Conservation (phyloP, 192 early-diverging fungal genomes). For the Coemansia sp. region DNA sequence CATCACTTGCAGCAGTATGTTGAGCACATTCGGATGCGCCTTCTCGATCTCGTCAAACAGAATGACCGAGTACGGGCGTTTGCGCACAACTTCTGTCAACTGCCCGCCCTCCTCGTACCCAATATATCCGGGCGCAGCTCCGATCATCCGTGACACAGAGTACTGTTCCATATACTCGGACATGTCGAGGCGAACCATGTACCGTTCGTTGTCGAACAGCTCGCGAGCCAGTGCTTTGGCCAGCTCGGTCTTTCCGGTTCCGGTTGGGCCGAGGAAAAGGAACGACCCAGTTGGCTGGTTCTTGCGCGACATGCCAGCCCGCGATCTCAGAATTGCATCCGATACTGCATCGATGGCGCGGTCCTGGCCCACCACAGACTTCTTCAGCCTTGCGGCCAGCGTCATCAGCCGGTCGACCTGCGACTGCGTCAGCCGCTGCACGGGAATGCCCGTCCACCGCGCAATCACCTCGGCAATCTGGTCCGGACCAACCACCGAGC, state of each 20-base stretch:
- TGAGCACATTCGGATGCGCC: slow-evolving; percentile 82
- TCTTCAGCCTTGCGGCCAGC: slow-evolving; percentile 72
- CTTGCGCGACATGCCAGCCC: slow-evolving; percentile 82
- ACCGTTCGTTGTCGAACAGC: slow-evolving; percentile 96
- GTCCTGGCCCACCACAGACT: slow-evolving; percentile 91
- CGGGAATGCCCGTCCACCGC: slow-evolving; percentile 96
- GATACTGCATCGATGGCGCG: slow-evolving; percentile 88
- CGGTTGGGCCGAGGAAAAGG: slow-evolving; percentile 95
- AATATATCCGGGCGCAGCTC: slow-evolving; percentile 94
- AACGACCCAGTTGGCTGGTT: slow-evolving; percentile 88
- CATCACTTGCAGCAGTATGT: slow-evolving; percentile 78
- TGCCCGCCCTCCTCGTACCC: slow-evolving; percentile 97
- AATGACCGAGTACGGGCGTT: slow-evolving; percentile 89
- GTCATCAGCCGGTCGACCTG: slow-evolving; percentile 83
- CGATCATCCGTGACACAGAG: slow-evolving; percentile 87
- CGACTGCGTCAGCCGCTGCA: slow-evolving; percentile 79
- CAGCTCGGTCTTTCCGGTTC: slow-evolving; percentile 91
- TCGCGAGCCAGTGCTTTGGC: slow-evolving; percentile 78
- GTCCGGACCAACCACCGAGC: slow-evolving; percentile 85
- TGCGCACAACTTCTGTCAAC: slow-evolving; percentile 89
- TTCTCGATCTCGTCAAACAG: slow-evolving; percentile 99
- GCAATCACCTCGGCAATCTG: slow-evolving; percentile 93
- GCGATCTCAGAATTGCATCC: slow-evolving; percentile 84
- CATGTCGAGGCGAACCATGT: slow-evolving; percentile 98
- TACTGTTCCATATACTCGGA: slow-evolving; percentile 95